phyloP scores from a whole-genome alignment of 2,329 filamentous ascomycete genomes.

The Pseudogymnoascus sp. region DNA sequence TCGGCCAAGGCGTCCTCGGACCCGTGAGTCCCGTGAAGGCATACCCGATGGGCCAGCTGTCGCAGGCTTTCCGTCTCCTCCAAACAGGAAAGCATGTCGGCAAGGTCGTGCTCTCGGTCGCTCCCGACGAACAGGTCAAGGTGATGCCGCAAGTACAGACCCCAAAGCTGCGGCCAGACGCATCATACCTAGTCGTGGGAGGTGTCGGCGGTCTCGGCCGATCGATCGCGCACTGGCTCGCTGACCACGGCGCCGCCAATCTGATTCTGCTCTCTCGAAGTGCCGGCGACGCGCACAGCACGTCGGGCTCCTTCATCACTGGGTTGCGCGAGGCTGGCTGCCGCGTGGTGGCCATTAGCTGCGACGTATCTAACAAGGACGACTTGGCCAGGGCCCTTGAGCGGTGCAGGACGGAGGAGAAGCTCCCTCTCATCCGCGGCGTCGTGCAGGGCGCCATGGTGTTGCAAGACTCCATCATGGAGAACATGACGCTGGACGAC shows the following conservation, averaged over 20 bases:
- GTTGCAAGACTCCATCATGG: conserved; percentile 32
- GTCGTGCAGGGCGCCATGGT: conserved; percentile 44
- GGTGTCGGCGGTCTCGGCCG: conserved; percentile 22
- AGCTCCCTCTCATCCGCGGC: conserved; percentile 36
- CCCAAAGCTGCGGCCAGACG: conserved; percentile 11
- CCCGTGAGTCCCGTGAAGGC: neutral
- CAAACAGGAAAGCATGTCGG: neutral
- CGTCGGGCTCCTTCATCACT: neutral
- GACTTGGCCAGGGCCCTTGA: neutral
- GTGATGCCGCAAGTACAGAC: neutral
- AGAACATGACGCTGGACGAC: conserved; percentile 33
- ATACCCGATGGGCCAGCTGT: neutral
- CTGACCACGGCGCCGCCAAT: neutral
- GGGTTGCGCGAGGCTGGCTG: neutral
- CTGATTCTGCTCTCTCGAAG: neutral
- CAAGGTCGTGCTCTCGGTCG: neutral
- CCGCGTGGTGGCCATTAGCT: neutral
- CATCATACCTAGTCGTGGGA: conserved; percentile 22
- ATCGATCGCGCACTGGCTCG: neutral
- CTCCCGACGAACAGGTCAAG: neutral
- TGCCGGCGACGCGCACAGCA: neutral
- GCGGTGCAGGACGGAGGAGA: conserved; percentile 29
- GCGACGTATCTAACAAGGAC: neutral
- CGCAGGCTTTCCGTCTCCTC: neutral
- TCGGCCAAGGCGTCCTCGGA: neutral